Percentiles rank a stretch among this genome's conserved stretches.
Conservation (phyloP, 805 yeast species). For the Saccharomyces paradoxus region DNA sequence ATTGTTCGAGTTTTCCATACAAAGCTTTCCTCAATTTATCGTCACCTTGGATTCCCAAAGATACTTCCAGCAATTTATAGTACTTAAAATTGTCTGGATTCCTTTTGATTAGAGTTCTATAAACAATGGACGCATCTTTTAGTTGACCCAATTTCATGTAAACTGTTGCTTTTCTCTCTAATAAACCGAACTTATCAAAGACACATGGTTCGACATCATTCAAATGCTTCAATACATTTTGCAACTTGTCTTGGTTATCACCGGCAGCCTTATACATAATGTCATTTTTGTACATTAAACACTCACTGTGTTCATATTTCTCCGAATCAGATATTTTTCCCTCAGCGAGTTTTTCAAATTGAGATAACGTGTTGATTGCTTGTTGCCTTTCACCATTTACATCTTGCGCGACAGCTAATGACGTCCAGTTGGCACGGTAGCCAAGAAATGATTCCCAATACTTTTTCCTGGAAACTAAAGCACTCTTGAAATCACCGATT, state of each 20-base stretch:
- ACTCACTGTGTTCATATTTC: conserved; percentile 72
- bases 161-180: conserved; percentile 62
- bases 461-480: conserved; percentile 55
- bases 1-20: conserved; percentile 54
- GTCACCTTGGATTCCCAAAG: conserved; percentile 45
- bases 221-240: conserved; percentile 55
- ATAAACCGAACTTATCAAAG: conserved; percentile 49
- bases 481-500: conserved; percentile 58
- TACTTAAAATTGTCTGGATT: conserved; percentile 75
- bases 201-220: conserved; percentile 45
- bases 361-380: conserved; percentile 63
- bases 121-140: conserved; percentile 60
- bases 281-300: conserved; percentile 62
- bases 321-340: conserved; percentile 63
- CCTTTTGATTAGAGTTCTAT: conserved; percentile 64
- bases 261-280: conserved; percentile 59
- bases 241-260: conserved; percentile 31
- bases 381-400: conserved; percentile 56
- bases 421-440: conserved; percentile 85
- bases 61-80: conserved; percentile 56
- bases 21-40: conserved; percentile 45
- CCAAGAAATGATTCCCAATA: conserved; percentile 71
- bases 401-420: conserved; percentile 77
- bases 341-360: conserved; percentile 67
- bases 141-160: conserved; percentile 47